These are phyloP conservation scores for Delonix regia DNA, from an alignment of 306 rosid genomes.

Conservation along the genomic window DNA sequence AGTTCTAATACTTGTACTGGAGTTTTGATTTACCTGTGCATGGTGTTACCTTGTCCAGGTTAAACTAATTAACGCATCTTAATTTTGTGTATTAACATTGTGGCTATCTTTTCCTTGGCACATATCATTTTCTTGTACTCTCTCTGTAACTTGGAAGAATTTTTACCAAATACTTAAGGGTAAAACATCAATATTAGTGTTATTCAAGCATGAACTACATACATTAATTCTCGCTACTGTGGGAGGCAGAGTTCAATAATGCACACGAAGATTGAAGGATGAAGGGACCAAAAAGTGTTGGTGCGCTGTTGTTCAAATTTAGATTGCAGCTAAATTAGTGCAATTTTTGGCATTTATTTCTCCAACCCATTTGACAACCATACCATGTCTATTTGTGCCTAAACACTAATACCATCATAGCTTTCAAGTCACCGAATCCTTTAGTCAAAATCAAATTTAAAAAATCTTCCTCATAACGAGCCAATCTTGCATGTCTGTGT, in stretches of 20 bases:
- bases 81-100: conserved; percentile 30
- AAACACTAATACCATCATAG: conserved; percentile 22
- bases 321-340: neutral
- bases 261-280: too few relatives aligned
- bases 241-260: too few relatives aligned
- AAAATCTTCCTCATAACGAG: neutral
- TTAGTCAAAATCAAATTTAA: conserved; percentile 36
- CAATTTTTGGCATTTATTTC: neutral
- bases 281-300: too few relatives aligned
- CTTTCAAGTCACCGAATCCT: conserved; percentile 42
- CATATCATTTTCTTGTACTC: neutral
- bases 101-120: neutral
- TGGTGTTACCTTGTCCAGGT: conserved; percentile 23
- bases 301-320: too few relatives aligned
- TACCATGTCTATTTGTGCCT: conserved; percentile 37
- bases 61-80: conserved; percentile 25
- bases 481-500: neutral
- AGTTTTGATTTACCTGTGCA: conserved; percentile 23
- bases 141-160: too few relatives aligned
- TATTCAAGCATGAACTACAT: too few relatives aligned
- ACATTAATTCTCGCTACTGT: too few relatives aligned
- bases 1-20: conserved; percentile 11
- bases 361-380: conserved; percentile 31
- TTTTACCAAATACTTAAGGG: too few relatives aligned
- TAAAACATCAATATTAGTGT: too few relatives aligned